Conservation (phyloP, 192 early-diverging fungal genomes). For the Linnemannia elongata region DNA sequence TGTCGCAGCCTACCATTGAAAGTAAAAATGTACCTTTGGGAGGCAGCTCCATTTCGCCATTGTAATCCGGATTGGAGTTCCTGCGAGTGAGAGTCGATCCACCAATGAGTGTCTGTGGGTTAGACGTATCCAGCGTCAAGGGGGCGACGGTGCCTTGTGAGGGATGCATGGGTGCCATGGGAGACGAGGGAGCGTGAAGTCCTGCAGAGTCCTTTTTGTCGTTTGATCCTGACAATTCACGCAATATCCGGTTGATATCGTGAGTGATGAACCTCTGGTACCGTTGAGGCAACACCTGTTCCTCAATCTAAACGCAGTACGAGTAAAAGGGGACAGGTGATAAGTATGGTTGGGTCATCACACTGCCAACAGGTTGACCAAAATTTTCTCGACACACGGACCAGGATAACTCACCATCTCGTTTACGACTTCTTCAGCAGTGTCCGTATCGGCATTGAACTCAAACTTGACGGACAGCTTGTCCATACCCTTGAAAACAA, state of each 20-base stretch:
- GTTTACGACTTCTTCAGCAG: conserved; percentile 83
- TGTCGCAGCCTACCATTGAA: background rate
- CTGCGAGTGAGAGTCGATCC: conserved; percentile 21
- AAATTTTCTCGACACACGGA: background rate
- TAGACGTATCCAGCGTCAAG: conserved; percentile 26
- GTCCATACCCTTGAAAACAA: conserved; percentile 86
- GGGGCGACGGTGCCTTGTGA: conserved; percentile 17
- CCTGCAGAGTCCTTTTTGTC: conserved; percentile 48
- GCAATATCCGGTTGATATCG: conserved; percentile 86
- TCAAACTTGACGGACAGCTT: conserved; percentile 87
- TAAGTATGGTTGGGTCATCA: background rate
- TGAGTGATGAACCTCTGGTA: conserved; percentile 85
- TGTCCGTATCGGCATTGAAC: conserved; percentile 84
- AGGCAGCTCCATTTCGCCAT: conserved; percentile 28
- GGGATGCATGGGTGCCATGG: conserved; percentile 27
- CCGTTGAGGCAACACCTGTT: conserved; percentile 78
- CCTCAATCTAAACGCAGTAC: conserved; percentile 70
- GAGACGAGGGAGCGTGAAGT: conserved; percentile 30
- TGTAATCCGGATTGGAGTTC: conserved; percentile 34
- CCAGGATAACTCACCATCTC: conserved; percentile 73
- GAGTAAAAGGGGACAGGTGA: background rate
- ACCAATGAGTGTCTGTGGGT: conserved; percentile 6
- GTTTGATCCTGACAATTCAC: conserved; percentile 68
- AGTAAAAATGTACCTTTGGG: conserved; percentile 30
- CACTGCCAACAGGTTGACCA: background rate